These are phyloP conservation scores for Malassezia sp. DNA, from an alignment of 1,284 basidiomycete species.

Conservation along the genomic window DNA sequence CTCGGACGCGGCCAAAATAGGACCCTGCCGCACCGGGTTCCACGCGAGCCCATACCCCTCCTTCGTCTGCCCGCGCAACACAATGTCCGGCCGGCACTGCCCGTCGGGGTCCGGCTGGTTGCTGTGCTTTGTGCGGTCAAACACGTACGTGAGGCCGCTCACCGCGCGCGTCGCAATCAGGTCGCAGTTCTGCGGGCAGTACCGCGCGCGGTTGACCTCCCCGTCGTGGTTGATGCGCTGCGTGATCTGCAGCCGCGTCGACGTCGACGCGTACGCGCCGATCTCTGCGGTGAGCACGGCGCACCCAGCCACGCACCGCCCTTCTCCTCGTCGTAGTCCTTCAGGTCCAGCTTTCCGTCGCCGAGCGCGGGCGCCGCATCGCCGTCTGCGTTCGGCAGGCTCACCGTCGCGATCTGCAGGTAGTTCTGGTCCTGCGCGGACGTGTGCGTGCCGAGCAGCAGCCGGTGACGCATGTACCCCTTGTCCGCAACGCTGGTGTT, in stretches of 20 bases:
- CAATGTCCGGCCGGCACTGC: conserved; percentile 79
- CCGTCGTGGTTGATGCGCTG: conserved; percentile 93
- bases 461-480: conserved; percentile 79
- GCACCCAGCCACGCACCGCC: conserved; percentile 48
- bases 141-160: conserved; percentile 78
- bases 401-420: conserved; percentile 80
- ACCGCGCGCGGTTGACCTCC: conserved; percentile 91
- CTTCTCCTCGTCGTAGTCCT: conserved; percentile 85
- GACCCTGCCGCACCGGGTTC: conserved; percentile 69
- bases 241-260: conserved; percentile 71
- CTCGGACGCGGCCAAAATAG: conserved; percentile 83
- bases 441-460: conserved; percentile 93
- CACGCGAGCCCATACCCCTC: conserved; percentile 96
- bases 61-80: conserved; percentile 72
- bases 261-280: conserved; percentile 54
- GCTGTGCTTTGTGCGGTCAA: conserved; percentile 93
- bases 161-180: conserved; percentile 89
- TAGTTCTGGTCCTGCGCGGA: conserved; percentile 89
- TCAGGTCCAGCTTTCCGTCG: conserved; percentile 60
- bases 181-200: conserved; percentile 98
- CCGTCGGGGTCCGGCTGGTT: conserved; percentile 72
- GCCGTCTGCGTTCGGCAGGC: conserved; percentile 62
- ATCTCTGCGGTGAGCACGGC: conserved; percentile 24
- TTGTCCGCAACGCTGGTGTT: conserved; percentile 66
- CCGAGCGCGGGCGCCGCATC: no score